phyloP scores from a whole-genome alignment of 2,329 filamentous ascomycete genomes.

The Blastomyces gilchristii region DNA sequence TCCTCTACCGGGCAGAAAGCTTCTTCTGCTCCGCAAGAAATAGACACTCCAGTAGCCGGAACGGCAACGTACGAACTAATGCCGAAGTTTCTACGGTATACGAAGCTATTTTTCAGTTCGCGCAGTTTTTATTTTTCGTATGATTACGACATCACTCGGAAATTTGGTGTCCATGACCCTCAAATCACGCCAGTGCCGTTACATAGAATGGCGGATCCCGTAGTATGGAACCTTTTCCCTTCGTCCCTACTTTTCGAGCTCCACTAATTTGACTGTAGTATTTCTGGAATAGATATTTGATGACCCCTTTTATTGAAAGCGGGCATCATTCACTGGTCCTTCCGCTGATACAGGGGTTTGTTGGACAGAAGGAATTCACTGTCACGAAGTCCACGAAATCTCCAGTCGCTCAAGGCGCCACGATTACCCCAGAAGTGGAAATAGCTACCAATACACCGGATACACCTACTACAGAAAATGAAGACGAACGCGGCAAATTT shows the following conservation, averaged over 20 bases:
- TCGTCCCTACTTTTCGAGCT: background rate
- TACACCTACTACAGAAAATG: conserved; percentile 17
- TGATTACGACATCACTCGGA: conserved; percentile 79
- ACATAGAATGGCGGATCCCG: conserved; percentile 59
- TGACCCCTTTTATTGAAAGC: conserved; percentile 62
- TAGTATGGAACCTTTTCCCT: conserved; percentile 36
- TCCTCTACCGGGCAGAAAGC: conserved; percentile 9
- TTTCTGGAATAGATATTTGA: conserved; percentile 82
- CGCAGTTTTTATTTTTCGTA: conserved; percentile 93
- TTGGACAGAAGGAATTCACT: conserved; percentile 74
- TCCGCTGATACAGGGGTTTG: conserved; percentile 86
- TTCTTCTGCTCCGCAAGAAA: conserved; percentile 1
- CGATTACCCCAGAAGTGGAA: conserved; percentile 18
- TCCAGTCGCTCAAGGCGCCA: conserved; percentile 12
- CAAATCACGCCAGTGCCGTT: conserved; percentile 48
- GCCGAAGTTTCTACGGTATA: conserved; percentile 74
- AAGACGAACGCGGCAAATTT: conserved; percentile 41
- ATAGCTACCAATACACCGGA: conserved; percentile 32
- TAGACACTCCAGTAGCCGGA: conserved; percentile 9
- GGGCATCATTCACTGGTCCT: conserved; percentile 62
- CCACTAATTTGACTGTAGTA: conserved; percentile 39
- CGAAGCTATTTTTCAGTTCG: conserved; percentile 74
- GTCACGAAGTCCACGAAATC: conserved; percentile 42
- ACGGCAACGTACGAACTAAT: conserved; percentile 49
- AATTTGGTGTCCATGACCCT: conserved; percentile 36